Conservation (phyloP, 495 filamentous ascomycete genomes). For the Endocarpon pusillum region DNA sequence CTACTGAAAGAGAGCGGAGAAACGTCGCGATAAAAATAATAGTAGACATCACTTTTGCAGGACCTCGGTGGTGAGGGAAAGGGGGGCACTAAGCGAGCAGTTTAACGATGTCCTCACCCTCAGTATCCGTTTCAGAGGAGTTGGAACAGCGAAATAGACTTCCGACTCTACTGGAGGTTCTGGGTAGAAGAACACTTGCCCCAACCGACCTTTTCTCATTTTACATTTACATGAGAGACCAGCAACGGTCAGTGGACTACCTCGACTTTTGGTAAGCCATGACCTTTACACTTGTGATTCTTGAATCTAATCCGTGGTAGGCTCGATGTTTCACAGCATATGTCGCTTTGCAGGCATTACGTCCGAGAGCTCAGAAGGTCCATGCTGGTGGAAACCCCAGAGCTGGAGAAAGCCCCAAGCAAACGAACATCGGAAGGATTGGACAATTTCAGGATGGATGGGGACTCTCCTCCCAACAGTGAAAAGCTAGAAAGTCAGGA, state of each 20-base stretch:
- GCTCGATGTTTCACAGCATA: slow-evolving; percentile 98
- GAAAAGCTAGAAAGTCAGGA: slow-evolving; percentile 51
- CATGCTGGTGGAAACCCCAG: slow-evolving; percentile 82
- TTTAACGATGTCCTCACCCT: no score
- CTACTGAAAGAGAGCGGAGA: no score
- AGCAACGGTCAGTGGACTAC: slow-evolving; percentile 93
- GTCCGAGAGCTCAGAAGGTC: slow-evolving; percentile 88
- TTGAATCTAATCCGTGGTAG: slow-evolving; percentile 26
- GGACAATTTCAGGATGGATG: slow-evolving; percentile 52
- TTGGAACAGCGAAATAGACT: slow-evolving; percentile 56
- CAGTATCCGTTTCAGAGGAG: no score
- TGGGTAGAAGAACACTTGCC: slow-evolving; percentile 75
- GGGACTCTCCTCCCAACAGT: slow-evolving; percentile 35
- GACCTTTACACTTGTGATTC: slow-evolving; percentile 1
- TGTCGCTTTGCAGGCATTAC: slow-evolving; percentile 94
- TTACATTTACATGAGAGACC: slow-evolving; percentile 99
- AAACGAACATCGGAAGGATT: slow-evolving; percentile 69
- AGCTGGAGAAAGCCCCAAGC: slow-evolving; percentile 63
- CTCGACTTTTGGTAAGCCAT: slow-evolving; percentile 81
- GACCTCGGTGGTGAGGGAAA: no score
- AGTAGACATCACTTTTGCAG: no score
- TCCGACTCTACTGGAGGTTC: slow-evolving; percentile 85
- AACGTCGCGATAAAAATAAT: no score
- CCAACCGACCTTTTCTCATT: slow-evolving; percentile 96
- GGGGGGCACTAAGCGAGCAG: no score